These are phyloP conservation scores for Tetracentron sinense DNA, from an alignment of 164 flowering plant genomes.

Conservation along the genomic window DNA sequence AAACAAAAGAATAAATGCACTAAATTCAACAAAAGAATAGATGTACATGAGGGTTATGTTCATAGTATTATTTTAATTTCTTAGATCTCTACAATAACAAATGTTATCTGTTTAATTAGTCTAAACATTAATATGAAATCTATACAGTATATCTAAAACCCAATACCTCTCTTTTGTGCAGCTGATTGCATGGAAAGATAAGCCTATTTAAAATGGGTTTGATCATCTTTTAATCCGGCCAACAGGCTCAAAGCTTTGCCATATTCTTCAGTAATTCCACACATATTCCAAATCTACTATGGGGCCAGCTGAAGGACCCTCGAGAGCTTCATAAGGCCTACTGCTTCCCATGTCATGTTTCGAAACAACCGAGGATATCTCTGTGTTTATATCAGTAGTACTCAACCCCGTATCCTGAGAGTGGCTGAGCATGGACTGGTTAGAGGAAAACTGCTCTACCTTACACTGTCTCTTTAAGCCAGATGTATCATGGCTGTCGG, in stretches of 20 bases:
- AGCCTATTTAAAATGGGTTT: no score
- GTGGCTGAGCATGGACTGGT: conserved; percentile 37
- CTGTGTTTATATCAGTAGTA: conserved; percentile 38
- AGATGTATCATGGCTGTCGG: conserved; percentile 3
- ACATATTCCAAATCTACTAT: conserved; percentile 34
- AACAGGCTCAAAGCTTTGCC: no score
- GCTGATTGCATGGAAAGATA: no score
- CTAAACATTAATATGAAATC: not conserved
- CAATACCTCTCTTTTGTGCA: no score
- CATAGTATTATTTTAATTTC: not conserved
- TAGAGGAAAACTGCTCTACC: conserved; percentile 39
- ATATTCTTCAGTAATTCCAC: conserved; percentile 38
- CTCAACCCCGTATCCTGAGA: conserved; percentile 54
- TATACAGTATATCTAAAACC: no score
- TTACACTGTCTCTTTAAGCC: conserved; percentile 27
- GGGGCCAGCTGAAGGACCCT: conserved; percentile 24
- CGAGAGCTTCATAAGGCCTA: conserved; percentile 20
- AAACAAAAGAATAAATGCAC: conserved; percentile 9
- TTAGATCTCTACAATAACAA: no score
- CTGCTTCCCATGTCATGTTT: conserved; percentile 25
- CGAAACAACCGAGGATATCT: conserved; percentile 44
- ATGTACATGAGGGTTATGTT: conserved; percentile 20
- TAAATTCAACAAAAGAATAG: conserved; percentile 20
- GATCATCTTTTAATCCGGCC: no score
- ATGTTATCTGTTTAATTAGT: no score